Evolutionary conservation across 2,329 filamentous ascomycete species (phyloP).

Genomic region (Pestalotiopsis sp.): DNA sequence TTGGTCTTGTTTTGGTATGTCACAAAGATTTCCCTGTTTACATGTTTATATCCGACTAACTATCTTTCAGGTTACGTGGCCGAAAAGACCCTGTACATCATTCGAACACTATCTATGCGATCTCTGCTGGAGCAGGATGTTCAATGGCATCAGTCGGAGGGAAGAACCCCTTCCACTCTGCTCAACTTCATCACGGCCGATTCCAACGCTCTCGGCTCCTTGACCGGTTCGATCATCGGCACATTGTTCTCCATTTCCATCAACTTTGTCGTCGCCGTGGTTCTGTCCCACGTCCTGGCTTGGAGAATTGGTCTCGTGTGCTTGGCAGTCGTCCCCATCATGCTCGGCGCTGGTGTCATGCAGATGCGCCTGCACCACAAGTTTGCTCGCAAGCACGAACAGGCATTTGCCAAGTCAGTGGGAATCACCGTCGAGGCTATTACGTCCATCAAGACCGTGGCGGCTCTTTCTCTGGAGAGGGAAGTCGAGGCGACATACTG

Average conservation of each 20-base stretch:
- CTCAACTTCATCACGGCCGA: conserved; percentile 72
- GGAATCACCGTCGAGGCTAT: conserved; percentile 70
- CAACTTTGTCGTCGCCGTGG: conserved; percentile 69
- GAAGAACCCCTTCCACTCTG: conserved; percentile 62
- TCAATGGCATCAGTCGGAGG: conserved; percentile 71
- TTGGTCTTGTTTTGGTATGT: conserved; percentile 47
- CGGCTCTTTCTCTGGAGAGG: conserved; percentile 55
- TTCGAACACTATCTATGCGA: conserved; percentile 66
- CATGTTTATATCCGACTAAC: not conserved
- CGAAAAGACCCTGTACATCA: conserved; percentile 66
- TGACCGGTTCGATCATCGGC: conserved; percentile 72
- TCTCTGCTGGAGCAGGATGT: conserved; percentile 68
- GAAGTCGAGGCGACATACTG: conserved; percentile 57
- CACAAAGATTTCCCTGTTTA: not conserved
- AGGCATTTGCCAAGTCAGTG: conserved; percentile 65
- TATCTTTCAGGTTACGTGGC: conserved; percentile 47
- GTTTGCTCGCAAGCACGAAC: conserved; percentile 65
- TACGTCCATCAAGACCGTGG: conserved; percentile 65
- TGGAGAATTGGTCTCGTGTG: conserved; percentile 79
- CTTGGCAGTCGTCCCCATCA: conserved; percentile 67
- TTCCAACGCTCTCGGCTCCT: conserved; percentile 65
- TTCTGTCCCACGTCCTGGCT: conserved; percentile 70
- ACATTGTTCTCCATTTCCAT: conserved; percentile 69
- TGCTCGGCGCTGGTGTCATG: conserved; percentile 71
- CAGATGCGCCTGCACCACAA: conserved; percentile 64